Evolutionary conservation across 140 eudicot genomes (phyloP), one percentile per base, ranked within the genome.

Genomic region (Oenanthe javanica): DNA sequence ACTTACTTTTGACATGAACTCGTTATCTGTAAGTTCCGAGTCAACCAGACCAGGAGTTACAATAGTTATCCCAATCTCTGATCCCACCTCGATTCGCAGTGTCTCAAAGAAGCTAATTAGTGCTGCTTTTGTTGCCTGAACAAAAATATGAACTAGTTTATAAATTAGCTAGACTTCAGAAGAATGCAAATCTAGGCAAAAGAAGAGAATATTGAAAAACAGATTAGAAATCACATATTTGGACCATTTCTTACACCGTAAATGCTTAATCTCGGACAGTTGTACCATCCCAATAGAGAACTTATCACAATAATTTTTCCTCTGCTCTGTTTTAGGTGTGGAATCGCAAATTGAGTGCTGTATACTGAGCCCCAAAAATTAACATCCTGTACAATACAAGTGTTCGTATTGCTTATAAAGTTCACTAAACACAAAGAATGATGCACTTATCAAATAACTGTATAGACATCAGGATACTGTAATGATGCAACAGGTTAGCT

Each of bases 361-460:
- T 89, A 85, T 48, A 85, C 90, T 3, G 89, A 71, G 67, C 97
- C 97, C 97, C 97, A 92, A 45, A 92, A 89, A 81, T 90, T 92
- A 15, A 90, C 76, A 75, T 92, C 87, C 95, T 89, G 79, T 27
- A 46, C 48, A 50, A 48, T 14, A 25, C n/a, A 38, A 7, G 25
- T 38, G 67, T 21, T 59, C 12, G 31, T 7, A 59, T 59, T 59
- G 21, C 67, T 59, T 21, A 6, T 21, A 4, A 59, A 59, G 31
- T 21, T 52, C 4, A 6, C 61, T 52, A 52, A 52, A 19, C 31
- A 7, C 67, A 16, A n/a, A 59, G 31, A 52, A 52, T 52, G 67
- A 59, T 59, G 31, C 31, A 21, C 13, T 6, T 23, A 7, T 59
- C 0, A 59, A 21, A 19, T 59, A 1, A 11, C 31, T 8, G 67